phyloP scores from a whole-genome alignment of 169 alveolate genomes.

The Babesia gibsoni region DNA sequence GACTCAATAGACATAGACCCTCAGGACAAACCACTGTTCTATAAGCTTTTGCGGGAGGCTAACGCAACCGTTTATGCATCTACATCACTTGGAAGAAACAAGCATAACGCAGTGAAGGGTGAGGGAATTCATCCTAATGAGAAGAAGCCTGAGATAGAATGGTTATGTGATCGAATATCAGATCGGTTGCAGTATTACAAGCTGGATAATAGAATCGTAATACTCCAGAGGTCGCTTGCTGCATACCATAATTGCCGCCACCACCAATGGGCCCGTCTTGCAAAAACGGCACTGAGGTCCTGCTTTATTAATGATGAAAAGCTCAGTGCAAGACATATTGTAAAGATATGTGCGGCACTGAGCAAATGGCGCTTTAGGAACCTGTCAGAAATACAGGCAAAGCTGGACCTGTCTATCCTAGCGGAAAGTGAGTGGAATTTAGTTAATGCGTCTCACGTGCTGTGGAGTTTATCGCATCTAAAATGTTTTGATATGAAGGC shows the following conservation, averaged over 20 bases:
- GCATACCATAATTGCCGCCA: conserved; percentile 27
- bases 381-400: conserved; percentile 20
- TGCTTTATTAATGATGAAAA: conserved; percentile 31
- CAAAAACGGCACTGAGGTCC: conserved; percentile 30
- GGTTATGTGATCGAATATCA: conserved; percentile 33
- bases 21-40: conserved; percentile 2
- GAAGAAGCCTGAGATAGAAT: conserved; percentile 2
- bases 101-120: not conserved
- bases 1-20: not conserved
- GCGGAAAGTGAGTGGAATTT: conserved; percentile 29
- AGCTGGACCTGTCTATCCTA: conserved; percentile 37
- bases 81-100: not conserved
- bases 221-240: conserved; percentile 42
- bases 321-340: conserved; percentile 15
- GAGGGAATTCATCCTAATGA: too few species aligned
- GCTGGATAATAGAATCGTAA: conserved; percentile 33
- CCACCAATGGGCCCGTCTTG: conserved; percentile 34
- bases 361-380: conserved; percentile 55
- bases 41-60: conserved; percentile 3
- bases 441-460: conserved; percentile 30
- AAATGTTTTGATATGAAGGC: conserved; percentile 21
- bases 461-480: conserved; percentile 54
- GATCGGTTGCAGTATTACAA: not conserved
- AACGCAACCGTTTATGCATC: conserved; percentile 22
- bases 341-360: conserved; percentile 46